Base-by-base conservation (phyloP, 345 rosid species). In the Lumnitzera littorea region DNA sequence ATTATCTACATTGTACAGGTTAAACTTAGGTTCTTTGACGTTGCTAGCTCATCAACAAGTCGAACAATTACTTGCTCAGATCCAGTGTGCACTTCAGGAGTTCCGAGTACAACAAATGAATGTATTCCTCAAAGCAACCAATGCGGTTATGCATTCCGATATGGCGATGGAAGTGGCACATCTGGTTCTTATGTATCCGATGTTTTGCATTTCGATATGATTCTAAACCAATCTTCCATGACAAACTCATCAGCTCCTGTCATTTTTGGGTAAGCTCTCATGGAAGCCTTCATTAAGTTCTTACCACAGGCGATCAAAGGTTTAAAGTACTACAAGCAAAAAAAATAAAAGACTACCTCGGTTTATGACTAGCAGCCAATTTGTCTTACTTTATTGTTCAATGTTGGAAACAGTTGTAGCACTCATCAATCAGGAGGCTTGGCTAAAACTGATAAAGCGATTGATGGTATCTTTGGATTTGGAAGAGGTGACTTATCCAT, bases 401-500 rank as follows among this genome's bases (percentile, higher is more conserved):
- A 20, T 47, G 14, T 25, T 76, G 60, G 71, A 56, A 82, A 73
- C 81, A 91, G 98, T 64, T 92, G 98, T 80, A 89, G 98, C 79
- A 85, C 83, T 24, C 70, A 71, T 68, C 96, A 89, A 61, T 79
- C 85, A 0, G 97, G 97, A 31, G 97, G 85, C 70, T 73, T 92
- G 80, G 76, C 76, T 25, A 89, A 81, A 67, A 74, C 94, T 48
- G 94, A 87, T 8, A 89, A 89, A 79, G 97, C 98, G 20, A 86
- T 92, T 13, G 98, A 92, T 78, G 98, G 98, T 55, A 92, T 92
- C 55, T 76, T 92, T 68, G 97, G 98, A 24, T 92, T 92, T 66
- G 98, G 98, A 48, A 87, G 67, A 58, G 96, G 91, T 17, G 76
- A 65, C 57, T 65, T 85, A 66, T 92, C 97, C 17, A 83, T 85